Percentiles rank a stretch among this genome's conserved stretches.
These are phyloP conservation scores for Solanum hybrid DNA, from an alignment of 305 asterid species.

Conservation along the genomic window DNA sequence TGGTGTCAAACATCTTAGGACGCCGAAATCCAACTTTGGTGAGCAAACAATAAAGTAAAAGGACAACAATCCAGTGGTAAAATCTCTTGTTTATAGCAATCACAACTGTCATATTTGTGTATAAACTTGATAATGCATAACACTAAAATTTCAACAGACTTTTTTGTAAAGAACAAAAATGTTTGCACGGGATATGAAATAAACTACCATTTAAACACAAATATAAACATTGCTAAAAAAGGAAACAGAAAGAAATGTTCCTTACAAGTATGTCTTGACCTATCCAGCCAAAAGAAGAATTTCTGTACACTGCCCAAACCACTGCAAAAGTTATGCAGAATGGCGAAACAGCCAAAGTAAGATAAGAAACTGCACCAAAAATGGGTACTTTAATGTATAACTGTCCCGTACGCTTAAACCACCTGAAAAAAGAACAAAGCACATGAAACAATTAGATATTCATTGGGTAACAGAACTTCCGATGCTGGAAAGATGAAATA, in stretches of 20 bases:
- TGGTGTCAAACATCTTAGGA: not conserved
- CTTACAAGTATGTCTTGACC: conserved; percentile 76
- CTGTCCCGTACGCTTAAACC: conserved; percentile 53
- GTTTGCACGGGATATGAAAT: not conserved
- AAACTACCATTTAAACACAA: not conserved
- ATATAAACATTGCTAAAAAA: not conserved
- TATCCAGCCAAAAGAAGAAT: conserved; percentile 59
- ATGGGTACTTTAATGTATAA: conserved; percentile 54
- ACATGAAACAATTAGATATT: not conserved
- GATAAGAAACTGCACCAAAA: conserved; percentile 62
- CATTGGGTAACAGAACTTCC: not conserved
- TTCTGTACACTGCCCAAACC: conserved; percentile 63
- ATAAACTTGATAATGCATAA: not conserved
- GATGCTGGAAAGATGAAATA: not conserved
- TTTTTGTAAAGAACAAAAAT: too few species aligned
- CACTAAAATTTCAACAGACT: not conserved
- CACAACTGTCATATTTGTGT: not conserved
- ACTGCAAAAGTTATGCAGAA: conserved; percentile 67
- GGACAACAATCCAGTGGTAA: not conserved
- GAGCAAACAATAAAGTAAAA: not conserved
- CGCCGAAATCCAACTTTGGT: not conserved
- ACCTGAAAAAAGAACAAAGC: conserved; percentile 32
- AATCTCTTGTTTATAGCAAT: not conserved
- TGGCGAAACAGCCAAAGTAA: conserved; percentile 64
- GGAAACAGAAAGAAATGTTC: conserved; percentile 1